phyloP scores from a whole-genome alignment of 352 stramenopile species.

The Halophytophthora batemanensis region DNA sequence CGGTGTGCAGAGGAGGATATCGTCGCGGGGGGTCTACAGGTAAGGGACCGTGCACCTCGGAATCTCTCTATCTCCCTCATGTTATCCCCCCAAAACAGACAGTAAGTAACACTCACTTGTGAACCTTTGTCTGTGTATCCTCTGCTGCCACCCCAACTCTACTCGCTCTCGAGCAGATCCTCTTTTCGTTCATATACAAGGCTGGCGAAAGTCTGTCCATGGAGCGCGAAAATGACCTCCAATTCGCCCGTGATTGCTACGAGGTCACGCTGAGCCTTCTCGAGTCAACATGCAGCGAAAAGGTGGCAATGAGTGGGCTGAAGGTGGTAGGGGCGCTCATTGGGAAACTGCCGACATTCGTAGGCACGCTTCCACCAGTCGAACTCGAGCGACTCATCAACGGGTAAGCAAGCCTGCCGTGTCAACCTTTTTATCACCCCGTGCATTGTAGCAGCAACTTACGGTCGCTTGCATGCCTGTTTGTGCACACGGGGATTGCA shows the following conservation, averaged over 20 bases:
- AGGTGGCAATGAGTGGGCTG: slow-evolving; percentile 47
- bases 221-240: slow-evolving; percentile 15
- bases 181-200: slow-evolving; percentile 53
- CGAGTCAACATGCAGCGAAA: slow-evolving; percentile 20
- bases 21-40: slow-evolving; percentile 29
- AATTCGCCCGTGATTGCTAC: slow-evolving; percentile 25
- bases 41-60: slow-evolving; percentile 1
- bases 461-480: not conserved
- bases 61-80: not conserved
- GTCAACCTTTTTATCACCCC: no score
- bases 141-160: not conserved
- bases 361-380: slow-evolving; percentile 19
- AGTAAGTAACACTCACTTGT: no score
- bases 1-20: slow-evolving; percentile 18
- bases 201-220: slow-evolving; percentile 19
- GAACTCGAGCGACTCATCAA: slow-evolving; percentile 28
- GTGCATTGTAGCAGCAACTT: not conserved
- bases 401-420: slow-evolving; percentile 21
- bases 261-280: slow-evolving; percentile 19
- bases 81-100: not conserved
- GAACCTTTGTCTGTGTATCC: not conserved
- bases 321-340: slow-evolving; percentile 59
- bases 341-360: slow-evolving; percentile 41
- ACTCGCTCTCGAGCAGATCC: slow-evolving; percentile 23
- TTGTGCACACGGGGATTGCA: slow-evolving; percentile 11